Base-by-base conservation (phyloP, 2,329 filamentous ascomycete genomes). In the Colletotrichum tropicale region DNA sequence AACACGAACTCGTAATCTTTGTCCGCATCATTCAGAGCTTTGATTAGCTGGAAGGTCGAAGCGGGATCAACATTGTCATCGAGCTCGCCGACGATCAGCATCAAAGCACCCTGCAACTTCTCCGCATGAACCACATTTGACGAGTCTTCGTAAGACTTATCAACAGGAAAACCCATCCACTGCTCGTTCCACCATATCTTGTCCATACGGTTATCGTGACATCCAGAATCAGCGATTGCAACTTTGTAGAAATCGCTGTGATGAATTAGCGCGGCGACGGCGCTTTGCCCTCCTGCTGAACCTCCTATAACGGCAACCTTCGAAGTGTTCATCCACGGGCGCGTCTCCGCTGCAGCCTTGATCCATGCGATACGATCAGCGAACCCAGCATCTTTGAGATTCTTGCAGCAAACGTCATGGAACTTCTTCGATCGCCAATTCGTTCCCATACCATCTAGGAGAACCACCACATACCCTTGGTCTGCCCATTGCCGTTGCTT, bases 131-230 rank as follows among this genome's bases (percentile, higher is more conserved):
- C 80, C 8, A 80, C 76, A 52, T 82, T 81, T 3, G 81, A 82
- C 32, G 78, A 78, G n/a, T 77, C 77, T 30, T 71, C 76, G 56
- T 83, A 83, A 15, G 78, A 76, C 56, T 79, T 74, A 16, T 82
- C 82, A 1, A 83, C 79, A 2, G 82, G 82, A 36, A 81, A 82
- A 4, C 82, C 81, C 81, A 83, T 82, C 79, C 80, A 83, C 56
- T 80, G 66, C 68, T 83, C 82, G 30, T 80, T 82, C 82, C 82
- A 83, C 78, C 80, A 80, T 10, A 83, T 21, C 69, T 80, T 80
- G 52, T 81, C 81, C 79, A 83, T 80, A 3, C 82, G 80, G 21
- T 83, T 83, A 24, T 83, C 81, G 66, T 83, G 81, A 7, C 79
- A 81, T 3, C 82, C 82, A 10, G 79, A 78, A 56, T 81, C 78